Base-by-base conservation (phyloP, 345 rosid species). In the Microcos paniculata region DNA sequence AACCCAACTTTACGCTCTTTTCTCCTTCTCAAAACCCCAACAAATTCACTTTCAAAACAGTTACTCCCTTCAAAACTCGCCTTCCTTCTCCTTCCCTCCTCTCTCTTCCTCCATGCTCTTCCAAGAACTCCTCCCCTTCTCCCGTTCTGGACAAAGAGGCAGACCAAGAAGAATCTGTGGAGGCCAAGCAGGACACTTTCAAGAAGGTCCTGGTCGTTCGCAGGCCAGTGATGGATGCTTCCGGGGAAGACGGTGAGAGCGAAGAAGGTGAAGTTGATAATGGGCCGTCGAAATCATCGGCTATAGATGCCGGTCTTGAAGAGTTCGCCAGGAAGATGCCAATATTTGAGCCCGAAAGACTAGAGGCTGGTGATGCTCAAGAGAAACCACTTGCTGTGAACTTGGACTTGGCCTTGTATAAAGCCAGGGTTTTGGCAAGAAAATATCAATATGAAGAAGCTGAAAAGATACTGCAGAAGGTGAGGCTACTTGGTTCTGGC, bases 261-360 rank as follows among this genome's bases (percentile, higher is more conserved):
- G 78, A 72, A 21, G 88, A 72, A 24, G 85, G 81, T 21, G 87
- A 81, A 43, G 85, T 79, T 8, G 76, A 75, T n/a, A 87, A 72
- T 21, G 83, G 35, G 21, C 82, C 9, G 0, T 62, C 31, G 43
- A 81, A 69, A 9, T 85, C 91, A 9, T 77, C 85, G 49, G 85
- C 81, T 19, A 82, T 78, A 11, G 94, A 91, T 57, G 91, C 86
- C 0, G 83, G 91, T 46, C 89, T 96, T 12, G 84, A 80, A 49
- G 80, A 89, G 63, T 87, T 93, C 18, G 97, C 98, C 2, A 90
- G 90, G 89, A 93, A 89, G 85, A 82, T 96, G 91, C 94, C 92
- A 13, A 88, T 96, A 30, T 96, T 96, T 78, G 99, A 96, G 80
- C 98, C 99, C 1, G 84, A 76, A 86, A 86, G 93, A 73, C 80